A percentile compares a stretch with the other conserved stretches of the same genome.
These are phyloP conservation scores for Orbilia blumenaviensis DNA, from an alignment of 2,329 filamentous ascomycete genomes.

Conservation along the genomic window DNA sequence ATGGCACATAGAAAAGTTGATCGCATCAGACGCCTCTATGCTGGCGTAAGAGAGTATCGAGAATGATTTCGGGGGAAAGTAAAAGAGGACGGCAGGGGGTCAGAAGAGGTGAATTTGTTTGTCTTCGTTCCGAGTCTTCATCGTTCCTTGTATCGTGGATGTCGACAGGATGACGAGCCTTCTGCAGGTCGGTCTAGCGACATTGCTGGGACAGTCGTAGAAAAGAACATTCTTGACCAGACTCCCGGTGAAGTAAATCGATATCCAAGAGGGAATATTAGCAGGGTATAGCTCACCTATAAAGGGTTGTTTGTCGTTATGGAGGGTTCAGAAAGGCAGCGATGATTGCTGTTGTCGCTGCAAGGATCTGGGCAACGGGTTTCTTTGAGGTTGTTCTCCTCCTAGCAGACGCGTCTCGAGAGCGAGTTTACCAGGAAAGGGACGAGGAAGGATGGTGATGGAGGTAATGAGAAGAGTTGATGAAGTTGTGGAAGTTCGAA, in stretches of 20 bases:
- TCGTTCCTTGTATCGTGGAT: constrained; percentile 43
- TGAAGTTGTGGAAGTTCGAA: neutral
- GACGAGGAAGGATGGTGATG: neutral
- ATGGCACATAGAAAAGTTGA: constrained; percentile 35
- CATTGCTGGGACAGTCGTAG: constrained; percentile 30
- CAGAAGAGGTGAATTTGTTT: constrained; percentile 7
- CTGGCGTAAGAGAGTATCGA: constrained; percentile 48
- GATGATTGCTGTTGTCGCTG: neutral
- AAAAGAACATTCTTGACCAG: constrained; percentile 22
- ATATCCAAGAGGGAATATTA: constrained; percentile 38
- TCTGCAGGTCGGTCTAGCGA: constrained; percentile 35
- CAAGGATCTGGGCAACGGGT: constrained; percentile 31
- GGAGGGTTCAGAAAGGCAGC: neutral
- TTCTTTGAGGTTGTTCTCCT: constrained; percentile 2
- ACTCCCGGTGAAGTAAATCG: constrained; percentile 50
- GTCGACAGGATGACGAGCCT: constrained; percentile 27
- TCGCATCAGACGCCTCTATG: constrained; percentile 47
- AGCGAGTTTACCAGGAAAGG: constrained; percentile 23
- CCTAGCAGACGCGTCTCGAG: constrained; percentile 17
- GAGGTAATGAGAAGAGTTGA: neutral
- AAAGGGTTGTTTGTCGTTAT: neutral
- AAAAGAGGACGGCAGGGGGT: constrained; percentile 12
- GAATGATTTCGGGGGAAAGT: constrained; percentile 36
- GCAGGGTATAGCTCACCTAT: constrained; percentile 47
- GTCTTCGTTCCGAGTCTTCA: constrained; percentile 17